Percentiles rank a stretch among this genome's conserved stretches.
Conservation (phyloP, 306 rosid species). For the Castanopsis chinensis region DNA sequence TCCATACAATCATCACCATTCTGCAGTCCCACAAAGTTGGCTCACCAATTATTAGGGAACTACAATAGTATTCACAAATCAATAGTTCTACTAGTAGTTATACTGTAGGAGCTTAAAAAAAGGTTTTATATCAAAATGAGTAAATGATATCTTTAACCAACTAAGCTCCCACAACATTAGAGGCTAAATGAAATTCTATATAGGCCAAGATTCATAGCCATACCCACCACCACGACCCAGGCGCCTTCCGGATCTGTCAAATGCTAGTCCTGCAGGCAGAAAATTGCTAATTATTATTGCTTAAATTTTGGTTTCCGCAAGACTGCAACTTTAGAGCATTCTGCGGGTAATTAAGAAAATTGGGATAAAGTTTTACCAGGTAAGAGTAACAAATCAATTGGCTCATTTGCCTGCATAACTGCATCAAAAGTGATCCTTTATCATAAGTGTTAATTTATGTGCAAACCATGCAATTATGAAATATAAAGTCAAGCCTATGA, state of each 20-base stretch:
- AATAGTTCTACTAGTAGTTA: not conserved
- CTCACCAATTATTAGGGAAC: not conserved
- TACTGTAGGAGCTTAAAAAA: not conserved
- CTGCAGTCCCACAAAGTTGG: conserved; percentile 3
- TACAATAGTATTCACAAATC: not conserved
- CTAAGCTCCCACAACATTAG: conserved; percentile 5
- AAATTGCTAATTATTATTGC: conserved; percentile 15
- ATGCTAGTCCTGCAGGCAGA: conserved; percentile 72
- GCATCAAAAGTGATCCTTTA: conserved; percentile 44
- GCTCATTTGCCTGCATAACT: conserved; percentile 90
- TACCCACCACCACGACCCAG: conserved; percentile 99
- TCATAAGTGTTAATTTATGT: not conserved
- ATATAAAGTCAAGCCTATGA: conserved; percentile 27
- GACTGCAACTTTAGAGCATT: not conserved
- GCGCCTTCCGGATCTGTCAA: conserved; percentile 89
- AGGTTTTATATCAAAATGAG: not conserved
- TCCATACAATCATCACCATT: not conserved
- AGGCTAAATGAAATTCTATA: conserved; percentile 5
- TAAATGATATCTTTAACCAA: conserved; percentile 13
- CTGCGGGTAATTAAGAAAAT: not conserved
- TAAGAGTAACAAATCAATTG: conserved; percentile 84
- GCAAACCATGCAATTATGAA: not conserved
- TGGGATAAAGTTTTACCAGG: conserved; percentile 60
- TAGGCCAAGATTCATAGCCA: conserved; percentile 21
- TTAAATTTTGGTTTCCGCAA: conserved; percentile 8